Evolutionary conservation across 106 monocot genomes (phyloP).

Genomic region (Phalaenopsis aphrodite): DNA sequence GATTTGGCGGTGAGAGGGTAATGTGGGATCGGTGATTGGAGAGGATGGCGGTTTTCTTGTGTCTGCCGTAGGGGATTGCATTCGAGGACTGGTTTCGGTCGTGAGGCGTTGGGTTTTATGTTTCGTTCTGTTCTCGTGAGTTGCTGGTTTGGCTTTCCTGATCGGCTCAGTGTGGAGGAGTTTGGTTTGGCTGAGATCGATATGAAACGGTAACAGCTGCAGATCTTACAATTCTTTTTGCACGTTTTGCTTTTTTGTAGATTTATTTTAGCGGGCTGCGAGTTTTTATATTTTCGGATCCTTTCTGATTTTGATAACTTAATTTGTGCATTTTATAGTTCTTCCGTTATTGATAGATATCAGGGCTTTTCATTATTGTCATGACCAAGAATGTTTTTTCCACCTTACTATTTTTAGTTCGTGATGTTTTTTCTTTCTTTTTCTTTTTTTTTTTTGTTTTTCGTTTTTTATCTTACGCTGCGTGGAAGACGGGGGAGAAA

Average conservation of each 20-base stretch:
- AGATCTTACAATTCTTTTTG: not conserved
- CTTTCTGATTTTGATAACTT: not conserved
- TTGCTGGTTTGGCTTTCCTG: not conserved
- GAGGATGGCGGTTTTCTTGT: not conserved
- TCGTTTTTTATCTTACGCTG: not conserved
- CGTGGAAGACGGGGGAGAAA: not conserved
- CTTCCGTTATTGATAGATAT: not conserved
- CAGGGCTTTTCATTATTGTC: not conserved
- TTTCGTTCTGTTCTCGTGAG: not conserved
- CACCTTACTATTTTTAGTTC: not conserved
- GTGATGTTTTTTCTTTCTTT: not conserved
- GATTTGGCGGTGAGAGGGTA: conserved; percentile 2
- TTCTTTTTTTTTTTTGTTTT: not conserved
- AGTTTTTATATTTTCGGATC: not conserved
- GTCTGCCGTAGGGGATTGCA: not conserved
- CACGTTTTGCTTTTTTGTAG: not conserved
- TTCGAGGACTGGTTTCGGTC: not conserved
- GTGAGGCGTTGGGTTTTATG: not conserved
- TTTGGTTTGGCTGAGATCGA: not conserved
- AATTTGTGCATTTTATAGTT: not conserved
- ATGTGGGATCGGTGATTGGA: conserved; percentile 5
- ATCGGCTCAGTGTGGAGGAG: not conserved
- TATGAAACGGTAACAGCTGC: conserved; percentile 1
- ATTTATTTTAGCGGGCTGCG: not conserved
- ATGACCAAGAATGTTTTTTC: not conserved